These are phyloP conservation scores for Hortaea werneckii DNA, from an alignment of 2,329 filamentous ascomycete genomes.

Conservation along the genomic window DNA sequence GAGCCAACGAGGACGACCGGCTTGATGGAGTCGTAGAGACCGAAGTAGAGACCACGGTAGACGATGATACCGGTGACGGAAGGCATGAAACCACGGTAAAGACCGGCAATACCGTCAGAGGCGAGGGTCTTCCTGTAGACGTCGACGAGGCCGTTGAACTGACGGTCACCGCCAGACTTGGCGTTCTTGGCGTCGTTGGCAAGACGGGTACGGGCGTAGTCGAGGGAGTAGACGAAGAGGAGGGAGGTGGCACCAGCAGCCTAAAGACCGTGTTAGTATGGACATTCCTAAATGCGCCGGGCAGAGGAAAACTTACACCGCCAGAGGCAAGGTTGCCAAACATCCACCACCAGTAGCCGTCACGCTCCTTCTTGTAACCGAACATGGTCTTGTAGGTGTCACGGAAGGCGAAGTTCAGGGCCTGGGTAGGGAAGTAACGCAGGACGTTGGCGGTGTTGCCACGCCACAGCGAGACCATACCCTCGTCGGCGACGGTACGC, in stretches of 20 bases:
- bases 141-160: slow-evolving; percentile 99
- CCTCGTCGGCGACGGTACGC: slow-evolving; percentile 81
- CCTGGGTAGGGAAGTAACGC: slow-evolving; percentile 99
- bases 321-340: slow-evolving; percentile 98
- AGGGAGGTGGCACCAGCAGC: slow-evolving; percentile 99
- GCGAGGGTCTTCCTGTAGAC: slow-evolving; percentile 99
- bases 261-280: slow-evolving; percentile 32
- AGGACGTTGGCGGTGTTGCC: slow-evolving; percentile 99
- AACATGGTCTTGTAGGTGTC: slow-evolving; percentile 99
- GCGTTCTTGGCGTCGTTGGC: slow-evolving; percentile 99
- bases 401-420: slow-evolving; percentile 99
- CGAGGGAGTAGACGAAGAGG: slow-evolving; percentile 99
- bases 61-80: slow-evolving; percentile 98
- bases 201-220: slow-evolving; percentile 99
- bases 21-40: slow-evolving; percentile 99
- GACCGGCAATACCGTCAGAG: slow-evolving; percentile 96
- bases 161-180: slow-evolving; percentile 92
- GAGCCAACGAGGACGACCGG: slow-evolving; percentile 83
- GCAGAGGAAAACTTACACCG: slow-evolving; percentile 64
- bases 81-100: slow-evolving; percentile 99
- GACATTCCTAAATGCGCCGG: not conserved
- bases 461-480: slow-evolving; percentile 93
- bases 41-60: slow-evolving; percentile 99
- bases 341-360: slow-evolving; percentile 99
- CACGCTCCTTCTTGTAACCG: slow-evolving; percentile 99